These are phyloP conservation scores for Russula sp. DNA, from an alignment of 768 basidiomycete genomes.

Conservation along the genomic window DNA sequence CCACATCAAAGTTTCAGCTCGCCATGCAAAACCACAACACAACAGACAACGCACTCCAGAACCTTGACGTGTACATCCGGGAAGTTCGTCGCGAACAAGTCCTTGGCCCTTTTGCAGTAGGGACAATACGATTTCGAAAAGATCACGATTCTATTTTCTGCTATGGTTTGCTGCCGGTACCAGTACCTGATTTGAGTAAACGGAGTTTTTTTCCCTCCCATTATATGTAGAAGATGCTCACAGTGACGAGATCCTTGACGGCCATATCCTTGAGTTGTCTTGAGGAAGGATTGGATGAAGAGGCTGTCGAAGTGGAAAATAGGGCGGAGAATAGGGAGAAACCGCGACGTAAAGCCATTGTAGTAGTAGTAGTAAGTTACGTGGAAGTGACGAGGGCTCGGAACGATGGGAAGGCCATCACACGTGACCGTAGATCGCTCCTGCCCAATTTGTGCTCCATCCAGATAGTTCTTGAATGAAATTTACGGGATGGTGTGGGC, in stretches of 20 bases:
- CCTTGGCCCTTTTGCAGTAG: slow-evolving; percentile 45
- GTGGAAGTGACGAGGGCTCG: not conserved
- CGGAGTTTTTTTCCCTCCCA: not conserved
- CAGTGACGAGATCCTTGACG: slow-evolving; percentile 43
- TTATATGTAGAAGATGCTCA: slow-evolving; percentile 25
- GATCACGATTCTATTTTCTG: slow-evolving; percentile 41
- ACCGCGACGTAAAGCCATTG: slow-evolving; percentile 24
- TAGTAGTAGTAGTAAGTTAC: too few species aligned
- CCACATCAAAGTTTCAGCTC: not conserved
- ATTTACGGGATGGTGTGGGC: too few species aligned
- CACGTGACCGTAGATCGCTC: not conserved
- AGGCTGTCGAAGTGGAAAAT: slow-evolving; percentile 32
- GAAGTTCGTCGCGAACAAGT: slow-evolving; percentile 37
- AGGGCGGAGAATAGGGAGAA: slow-evolving; percentile 29
- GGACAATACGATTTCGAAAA: slow-evolving; percentile 44
- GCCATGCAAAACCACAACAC: not conserved
- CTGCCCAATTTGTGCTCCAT: too few species aligned
- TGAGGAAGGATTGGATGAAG: slow-evolving; percentile 38
- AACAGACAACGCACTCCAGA: slow-evolving; percentile 36
- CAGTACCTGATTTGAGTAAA: not conserved
- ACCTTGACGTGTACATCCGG: slow-evolving; percentile 37
- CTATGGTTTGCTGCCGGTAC: slow-evolving; percentile 36
- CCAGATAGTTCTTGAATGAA: too few species aligned
- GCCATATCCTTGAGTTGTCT: slow-evolving; percentile 38
- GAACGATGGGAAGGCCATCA: not conserved